Percentiles rank a stretch among this genome's conserved stretches.
These are phyloP conservation scores for Saturnispora quitensis DNA, from an alignment of 805 yeast genomes.

Conservation along the genomic window DNA sequence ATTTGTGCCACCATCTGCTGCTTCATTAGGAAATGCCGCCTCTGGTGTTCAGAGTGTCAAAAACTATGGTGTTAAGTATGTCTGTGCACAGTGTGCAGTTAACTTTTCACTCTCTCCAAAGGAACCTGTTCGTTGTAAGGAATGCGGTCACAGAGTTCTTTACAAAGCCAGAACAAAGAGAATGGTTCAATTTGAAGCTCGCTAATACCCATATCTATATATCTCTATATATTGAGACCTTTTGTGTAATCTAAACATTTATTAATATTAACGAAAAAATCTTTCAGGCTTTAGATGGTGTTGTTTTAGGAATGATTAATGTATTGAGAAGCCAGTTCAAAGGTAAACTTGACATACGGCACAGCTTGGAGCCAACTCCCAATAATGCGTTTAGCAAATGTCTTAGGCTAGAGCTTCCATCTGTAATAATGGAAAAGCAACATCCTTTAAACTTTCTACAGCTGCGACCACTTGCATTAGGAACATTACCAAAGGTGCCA, in stretches of 20 bases:
- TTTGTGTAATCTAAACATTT: neutral
- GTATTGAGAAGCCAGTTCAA: neutral
- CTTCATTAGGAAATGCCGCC: slow-evolving; percentile 74
- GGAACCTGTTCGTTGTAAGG: slow-evolving; percentile 97
- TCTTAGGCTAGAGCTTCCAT: neutral
- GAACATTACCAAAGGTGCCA: neutral
- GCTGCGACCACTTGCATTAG: neutral
- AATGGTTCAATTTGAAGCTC: slow-evolving; percentile 85
- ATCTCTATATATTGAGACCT: neutral
- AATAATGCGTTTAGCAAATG: neutral
- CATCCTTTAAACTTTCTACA: neutral
- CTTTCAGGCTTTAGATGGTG: neutral
- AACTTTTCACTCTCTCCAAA: slow-evolving; percentile 79
- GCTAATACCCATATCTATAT: slow-evolving; percentile 29
- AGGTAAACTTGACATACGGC: neutral
- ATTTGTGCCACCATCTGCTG: slow-evolving; percentile 70
- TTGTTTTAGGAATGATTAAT: neutral
- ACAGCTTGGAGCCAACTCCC: neutral
- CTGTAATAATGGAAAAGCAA: neutral
- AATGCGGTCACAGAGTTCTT: slow-evolving; percentile 96
- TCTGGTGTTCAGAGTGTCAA: slow-evolving; percentile 59
- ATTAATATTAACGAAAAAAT: neutral
- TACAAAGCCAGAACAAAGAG: slow-evolving; percentile 96
- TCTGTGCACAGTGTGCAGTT: slow-evolving; percentile 95
- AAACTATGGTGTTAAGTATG: slow-evolving; percentile 80